phyloP scores from a whole-genome alignment of 768 basidiomycete species.

The Pleurotus sapidus region DNA sequence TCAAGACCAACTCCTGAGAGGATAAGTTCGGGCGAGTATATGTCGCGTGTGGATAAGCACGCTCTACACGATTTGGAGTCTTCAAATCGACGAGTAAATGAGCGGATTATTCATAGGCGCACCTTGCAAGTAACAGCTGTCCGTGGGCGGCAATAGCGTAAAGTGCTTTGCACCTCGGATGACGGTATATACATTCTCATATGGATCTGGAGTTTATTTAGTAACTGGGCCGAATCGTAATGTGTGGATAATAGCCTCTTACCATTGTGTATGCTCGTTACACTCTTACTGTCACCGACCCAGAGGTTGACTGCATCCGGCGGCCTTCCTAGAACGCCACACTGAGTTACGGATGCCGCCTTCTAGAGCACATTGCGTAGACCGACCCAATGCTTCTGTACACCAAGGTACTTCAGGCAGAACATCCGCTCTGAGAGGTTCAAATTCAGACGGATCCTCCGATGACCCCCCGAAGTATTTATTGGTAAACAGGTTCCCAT shows the following conservation, averaged over 20 bases:
- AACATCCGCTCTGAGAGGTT: conserved; percentile 60
- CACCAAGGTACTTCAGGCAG: conserved; percentile 72
- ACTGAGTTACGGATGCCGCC: neutral
- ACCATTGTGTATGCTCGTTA: conserved; percentile 90
- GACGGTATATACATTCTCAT: conserved; percentile 92
- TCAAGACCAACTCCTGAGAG: conserved; percentile 22
- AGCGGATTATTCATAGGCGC: conserved; percentile 11
- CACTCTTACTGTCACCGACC: conserved; percentile 77
- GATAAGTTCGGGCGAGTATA: conserved; percentile 47
- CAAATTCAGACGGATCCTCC: conserved; percentile 55
- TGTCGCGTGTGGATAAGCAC: conserved; percentile 61
- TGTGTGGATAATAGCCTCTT: conserved; percentile 12
- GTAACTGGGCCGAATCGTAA: neutral
- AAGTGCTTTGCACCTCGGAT: conserved; percentile 84
- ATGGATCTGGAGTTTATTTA: conserved; percentile 60
- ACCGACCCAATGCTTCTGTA: conserved; percentile 72
- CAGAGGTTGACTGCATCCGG: conserved; percentile 94
- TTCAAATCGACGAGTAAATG: neutral
- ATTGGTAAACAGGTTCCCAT: conserved; percentile 76
- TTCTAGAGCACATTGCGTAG: neutral
- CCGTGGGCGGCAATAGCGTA: conserved; percentile 84
- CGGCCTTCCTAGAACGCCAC: conserved; percentile 36
- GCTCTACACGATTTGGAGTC: conserved; percentile 36
- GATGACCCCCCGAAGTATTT: conserved; percentile 31
- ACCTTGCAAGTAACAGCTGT: conserved; percentile 84